A percentile compares a stretch with the other conserved stretches of the same genome.
Conservation (phyloP, 1,284 basidiomycete genomes). For the Gymnopus androsaceus region DNA sequence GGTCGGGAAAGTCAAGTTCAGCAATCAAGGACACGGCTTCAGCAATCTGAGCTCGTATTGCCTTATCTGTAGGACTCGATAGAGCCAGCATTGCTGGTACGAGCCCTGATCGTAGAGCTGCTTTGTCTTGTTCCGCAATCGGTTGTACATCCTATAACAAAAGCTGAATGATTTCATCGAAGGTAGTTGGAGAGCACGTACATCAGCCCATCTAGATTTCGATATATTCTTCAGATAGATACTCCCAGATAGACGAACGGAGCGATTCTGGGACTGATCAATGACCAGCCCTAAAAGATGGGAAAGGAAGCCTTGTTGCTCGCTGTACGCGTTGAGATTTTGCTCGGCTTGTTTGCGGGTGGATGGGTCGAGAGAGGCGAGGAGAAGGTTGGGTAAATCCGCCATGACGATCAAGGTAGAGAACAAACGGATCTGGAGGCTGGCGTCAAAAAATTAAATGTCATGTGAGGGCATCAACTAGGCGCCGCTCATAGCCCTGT, state of each 20-base stretch:
- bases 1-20: constrained; percentile 81
- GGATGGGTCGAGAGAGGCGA: constrained; percentile 72
- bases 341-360: constrained; percentile 83
- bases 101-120: constrained; percentile 64
- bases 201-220: constrained; percentile 86
- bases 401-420: constrained; percentile 61
- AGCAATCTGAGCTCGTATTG: constrained; percentile 80
- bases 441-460: too few species aligned
- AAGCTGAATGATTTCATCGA: background rate
- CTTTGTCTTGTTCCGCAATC: constrained; percentile 68
- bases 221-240: constrained; percentile 90
- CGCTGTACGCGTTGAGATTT: constrained; percentile 64
- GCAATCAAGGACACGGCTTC: constrained; percentile 89
- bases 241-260: constrained; percentile 78
- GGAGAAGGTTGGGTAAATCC: constrained; percentile 65
- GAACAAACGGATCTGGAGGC: too few species aligned
- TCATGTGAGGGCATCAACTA: too few species aligned
- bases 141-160: constrained; percentile 60
- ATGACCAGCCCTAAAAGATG: constrained; percentile 75
- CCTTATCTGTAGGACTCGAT: constrained; percentile 65
- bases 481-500: too few species aligned
- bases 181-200: constrained; percentile 28
- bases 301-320: constrained; percentile 78
- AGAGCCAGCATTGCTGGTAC: constrained; percentile 84
- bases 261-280: constrained; percentile 63